A percentile compares a stretch with the other conserved stretches of the same genome.
Evolutionary conservation across 2,329 filamentous ascomycete species (phyloP).

Genomic region (Pseudogymnoascus sp.): DNA sequence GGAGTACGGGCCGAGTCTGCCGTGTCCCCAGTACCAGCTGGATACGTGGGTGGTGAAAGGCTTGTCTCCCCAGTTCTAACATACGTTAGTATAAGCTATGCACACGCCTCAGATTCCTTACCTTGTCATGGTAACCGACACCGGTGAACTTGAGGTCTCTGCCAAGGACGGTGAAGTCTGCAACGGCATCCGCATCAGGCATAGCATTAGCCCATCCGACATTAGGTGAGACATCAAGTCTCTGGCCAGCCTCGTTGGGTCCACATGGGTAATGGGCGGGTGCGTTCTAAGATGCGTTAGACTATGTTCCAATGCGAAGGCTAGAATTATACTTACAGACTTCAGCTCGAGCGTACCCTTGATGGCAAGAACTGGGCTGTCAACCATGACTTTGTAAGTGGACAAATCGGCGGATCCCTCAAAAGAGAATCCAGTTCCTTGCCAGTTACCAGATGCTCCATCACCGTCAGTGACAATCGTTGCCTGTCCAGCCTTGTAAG

Average conservation of each 20-base stretch:
- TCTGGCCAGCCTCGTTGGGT: constrained; percentile 14
- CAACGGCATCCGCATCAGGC: constrained; percentile 28
- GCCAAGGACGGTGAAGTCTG: constrained; percentile 23
- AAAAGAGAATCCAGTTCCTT: constrained; percentile 14
- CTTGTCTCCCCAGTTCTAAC: constrained; percentile 35
- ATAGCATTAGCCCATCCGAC: constrained; percentile 33
- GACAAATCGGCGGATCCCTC: constrained; percentile 13
- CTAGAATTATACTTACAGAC: not conserved
- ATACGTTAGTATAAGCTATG: not conserved
- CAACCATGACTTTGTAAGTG: constrained; percentile 12
- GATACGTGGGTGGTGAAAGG: constrained; percentile 28
- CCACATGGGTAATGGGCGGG: constrained; percentile 25
- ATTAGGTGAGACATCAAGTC: constrained; percentile 25
- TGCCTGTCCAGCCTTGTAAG: not conserved
- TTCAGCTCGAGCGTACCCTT: constrained; percentile 13
- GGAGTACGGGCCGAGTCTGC: constrained; percentile 33
- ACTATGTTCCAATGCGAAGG: not conserved
- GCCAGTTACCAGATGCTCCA: constrained; percentile 12
- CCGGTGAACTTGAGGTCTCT: constrained; percentile 29
- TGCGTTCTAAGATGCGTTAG: constrained; percentile 9
- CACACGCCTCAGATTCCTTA: constrained; percentile 10
- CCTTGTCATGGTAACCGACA: constrained; percentile 39
- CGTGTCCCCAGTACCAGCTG: constrained; percentile 41
- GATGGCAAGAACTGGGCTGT: constrained; percentile 13
- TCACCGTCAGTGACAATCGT: constrained; percentile 12